Percentiles rank a stretch among this genome's conserved stretches.
These are phyloP conservation scores for Amaranthus cruentus DNA, from an alignment of 148 eudicot species.

Conservation along the genomic window DNA sequence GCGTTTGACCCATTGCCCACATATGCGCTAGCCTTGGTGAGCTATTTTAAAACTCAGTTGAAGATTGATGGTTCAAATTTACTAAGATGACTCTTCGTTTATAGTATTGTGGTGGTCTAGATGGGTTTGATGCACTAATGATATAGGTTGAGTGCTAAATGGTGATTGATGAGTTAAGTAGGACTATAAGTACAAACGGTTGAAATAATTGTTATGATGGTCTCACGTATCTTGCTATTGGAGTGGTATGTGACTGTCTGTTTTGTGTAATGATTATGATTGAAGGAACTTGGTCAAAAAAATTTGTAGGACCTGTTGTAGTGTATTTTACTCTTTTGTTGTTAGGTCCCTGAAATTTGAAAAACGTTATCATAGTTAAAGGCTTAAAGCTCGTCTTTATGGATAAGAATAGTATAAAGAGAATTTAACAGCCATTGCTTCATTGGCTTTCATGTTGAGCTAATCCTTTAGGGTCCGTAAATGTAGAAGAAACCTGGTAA, in stretches of 20 bases:
- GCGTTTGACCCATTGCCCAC: too few relatives aligned
- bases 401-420: neutral
- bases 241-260: slow-evolving; percentile 1
- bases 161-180: neutral
- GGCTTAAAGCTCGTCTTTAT: neutral
- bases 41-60: too few relatives aligned
- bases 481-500: slow-evolving; percentile 7
- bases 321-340: neutral
- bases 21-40: too few relatives aligned
- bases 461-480: slow-evolving; percentile 9
- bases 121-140: slow-evolving; percentile 3
- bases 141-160: neutral
- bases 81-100: neutral
- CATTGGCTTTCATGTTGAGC: slow-evolving; percentile 8
- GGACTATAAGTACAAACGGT: neutral
- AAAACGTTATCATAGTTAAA: neutral
- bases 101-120: neutral
- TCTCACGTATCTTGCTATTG: neutral
- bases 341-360: neutral
- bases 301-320: slow-evolving; percentile 6
- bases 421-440: slow-evolving; percentile 7
- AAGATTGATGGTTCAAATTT: too few relatives aligned
- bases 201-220: neutral
- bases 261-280: neutral
- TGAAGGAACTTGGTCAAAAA: slow-evolving; percentile 1